Percentiles rank a stretch among this genome's conserved stretches.
Evolutionary conservation across 371 early-diverging fungal genomes (phyloP).

Genomic region (Cokeromyces recurvatus): DNA sequence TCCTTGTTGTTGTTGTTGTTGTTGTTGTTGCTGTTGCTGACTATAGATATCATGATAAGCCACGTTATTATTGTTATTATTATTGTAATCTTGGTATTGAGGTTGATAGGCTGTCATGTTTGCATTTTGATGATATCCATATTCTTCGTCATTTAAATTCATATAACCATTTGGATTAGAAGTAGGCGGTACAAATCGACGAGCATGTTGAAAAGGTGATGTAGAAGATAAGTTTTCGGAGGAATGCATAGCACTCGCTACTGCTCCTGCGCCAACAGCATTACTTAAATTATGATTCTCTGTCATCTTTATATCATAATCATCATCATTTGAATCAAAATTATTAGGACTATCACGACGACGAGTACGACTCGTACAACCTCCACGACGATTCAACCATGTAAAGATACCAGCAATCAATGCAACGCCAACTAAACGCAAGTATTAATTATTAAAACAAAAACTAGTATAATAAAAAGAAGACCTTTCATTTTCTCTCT

Average conservation of each 20-base stretch:
- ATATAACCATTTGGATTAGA: conserved; percentile 18
- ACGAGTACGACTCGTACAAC: conserved; percentile 27
- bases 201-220: conserved; percentile 29
- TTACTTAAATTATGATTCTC: background rate
- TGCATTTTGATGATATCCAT: conserved; percentile 17
- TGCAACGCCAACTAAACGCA: conserved; percentile 18
- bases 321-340: conserved; percentile 2
- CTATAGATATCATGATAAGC: background rate
- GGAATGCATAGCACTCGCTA: too few species aligned
- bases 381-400: conserved; percentile 24
- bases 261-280: background rate
- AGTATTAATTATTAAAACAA: too few species aligned
- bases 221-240: conserved; percentile 13
- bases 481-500: too few species aligned
- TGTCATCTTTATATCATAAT: conserved; percentile 11
- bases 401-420: conserved; percentile 15
- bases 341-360: conserved; percentile 11
- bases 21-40: conserved; percentile 1
- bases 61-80: background rate
- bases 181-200: conserved; percentile 30
- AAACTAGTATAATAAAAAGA: too few species aligned
- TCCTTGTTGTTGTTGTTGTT: conserved; percentile 1
- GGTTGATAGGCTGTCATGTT: conserved; percentile 4
- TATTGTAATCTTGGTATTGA: conserved; percentile 10
- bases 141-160: conserved; percentile 26